Percentiles rank a stretch among this genome's conserved stretches.
These are phyloP conservation scores for Yamadazyma olivae DNA, from an alignment of 805 yeast genomes.

Conservation along the genomic window DNA sequence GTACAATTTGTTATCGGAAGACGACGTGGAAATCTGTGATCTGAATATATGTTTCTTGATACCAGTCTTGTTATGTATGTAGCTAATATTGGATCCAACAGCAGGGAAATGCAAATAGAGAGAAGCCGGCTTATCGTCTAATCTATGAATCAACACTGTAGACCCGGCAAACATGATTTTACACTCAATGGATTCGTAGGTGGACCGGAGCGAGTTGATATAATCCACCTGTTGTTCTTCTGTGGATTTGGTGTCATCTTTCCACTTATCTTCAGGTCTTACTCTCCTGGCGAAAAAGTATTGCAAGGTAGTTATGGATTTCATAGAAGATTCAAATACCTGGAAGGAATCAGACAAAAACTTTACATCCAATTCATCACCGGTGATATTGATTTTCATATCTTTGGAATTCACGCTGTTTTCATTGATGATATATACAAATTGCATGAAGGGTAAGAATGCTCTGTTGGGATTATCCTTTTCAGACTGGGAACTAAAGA, in stretches of 20 bases:
- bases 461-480: slow-evolving; percentile 54
- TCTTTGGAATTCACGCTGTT: slow-evolving; percentile 18
- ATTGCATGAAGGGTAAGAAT: slow-evolving; percentile 65
- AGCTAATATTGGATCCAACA: slow-evolving; percentile 54
- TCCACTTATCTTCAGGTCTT: slow-evolving; percentile 13
- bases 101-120: slow-evolving; percentile 75
- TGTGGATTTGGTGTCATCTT: slow-evolving; percentile 10
- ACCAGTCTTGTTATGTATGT: slow-evolving; percentile 37
- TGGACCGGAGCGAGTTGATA: slow-evolving; percentile 13
- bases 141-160: slow-evolving; percentile 45
- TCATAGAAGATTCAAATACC: slow-evolving; percentile 50
- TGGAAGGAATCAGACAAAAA: slow-evolving; percentile 54
- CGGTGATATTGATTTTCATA: slow-evolving; percentile 52
- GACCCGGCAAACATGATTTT: slow-evolving; percentile 69
- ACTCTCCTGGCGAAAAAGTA: slow-evolving; percentile 22
- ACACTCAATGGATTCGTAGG: slow-evolving; percentile 45
- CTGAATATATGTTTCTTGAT: slow-evolving; percentile 43
- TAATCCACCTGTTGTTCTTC: slow-evolving; percentile 14
- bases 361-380: slow-evolving; percentile 68
- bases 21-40: slow-evolving; percentile 56
- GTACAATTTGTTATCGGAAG: slow-evolving; percentile 68
- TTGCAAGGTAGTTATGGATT: slow-evolving; percentile 46
- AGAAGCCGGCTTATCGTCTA: slow-evolving; percentile 43
- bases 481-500: slow-evolving; percentile 47
- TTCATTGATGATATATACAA: slow-evolving; percentile 41